Evolutionary conservation across 192 early-diverging fungal genomes (phyloP), one percentile per base, ranked within the genome.

Genomic region (Linnemannia schmuckeri): DNA sequence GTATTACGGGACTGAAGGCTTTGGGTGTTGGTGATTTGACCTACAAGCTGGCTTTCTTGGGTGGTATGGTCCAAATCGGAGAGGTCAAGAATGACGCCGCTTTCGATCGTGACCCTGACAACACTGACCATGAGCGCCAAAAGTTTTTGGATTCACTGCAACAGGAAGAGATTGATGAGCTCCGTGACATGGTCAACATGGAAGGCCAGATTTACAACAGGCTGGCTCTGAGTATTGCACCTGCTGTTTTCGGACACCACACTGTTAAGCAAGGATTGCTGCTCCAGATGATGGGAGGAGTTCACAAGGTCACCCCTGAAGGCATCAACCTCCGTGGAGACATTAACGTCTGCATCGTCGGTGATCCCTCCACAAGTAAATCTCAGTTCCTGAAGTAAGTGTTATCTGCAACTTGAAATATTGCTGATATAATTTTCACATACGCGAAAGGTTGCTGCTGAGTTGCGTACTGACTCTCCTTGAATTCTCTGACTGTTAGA

Each of bases 331-430:
- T 99, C 24, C 95, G 98, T 89, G 98, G 98, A 73, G 98, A 99
- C 88, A 96, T 99, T 66, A 99, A 99, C 79, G 97, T 99, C 17
- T 98, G 97, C 77, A 92, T 99, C 75, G 97, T 99, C 37, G 98
- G 98, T 41, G 98, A 99, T 82, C 98, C 98, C 30, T 94, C 93
- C 75, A 98, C 97, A 27, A 95, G 96, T 79, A 99, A 99, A 85
- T 96, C 95, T 82, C 98, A 99, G 88, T 97, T 97, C 83, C 89
- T 97, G n/a, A 97, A 97, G 94, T 97, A 90, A 81, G 85, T 63
- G 3, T 6, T 8, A 6, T 22, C 7, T 68, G 22, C 22, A 70
- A 3, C 13, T 13, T 40, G 17, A 6, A 49, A 5, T 54, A 9
- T 17, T 18, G 40, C 12, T 30, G 4, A 2, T 12, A 38, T 30